Evolutionary conservation across 2,329 filamentous ascomycete genomes (phyloP).

Genomic region (Thermothelomyces thermophilus): DNA sequence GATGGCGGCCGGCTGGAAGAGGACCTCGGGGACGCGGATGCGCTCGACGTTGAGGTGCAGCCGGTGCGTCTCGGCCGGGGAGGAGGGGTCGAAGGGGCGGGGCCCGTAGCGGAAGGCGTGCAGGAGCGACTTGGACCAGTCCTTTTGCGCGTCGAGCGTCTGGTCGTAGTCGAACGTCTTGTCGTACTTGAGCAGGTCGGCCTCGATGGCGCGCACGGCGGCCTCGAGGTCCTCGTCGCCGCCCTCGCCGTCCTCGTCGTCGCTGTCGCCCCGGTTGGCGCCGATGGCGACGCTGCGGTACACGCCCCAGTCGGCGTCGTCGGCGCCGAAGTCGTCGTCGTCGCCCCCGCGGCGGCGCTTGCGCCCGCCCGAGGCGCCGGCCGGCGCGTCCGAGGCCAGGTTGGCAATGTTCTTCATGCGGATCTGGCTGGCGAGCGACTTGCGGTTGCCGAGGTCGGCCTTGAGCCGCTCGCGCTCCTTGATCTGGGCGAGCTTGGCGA

Average conservation of each 20-base stretch:
- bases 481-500: constrained; percentile 68
- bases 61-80: constrained; percentile 74
- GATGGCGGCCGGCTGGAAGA: constrained; percentile 80
- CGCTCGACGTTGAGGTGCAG: constrained; percentile 95
- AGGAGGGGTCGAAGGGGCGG: constrained; percentile 74
- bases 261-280: constrained; percentile 61
- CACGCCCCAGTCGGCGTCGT: constrained; percentile 97
- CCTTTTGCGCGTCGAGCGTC: constrained; percentile 83
- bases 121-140: constrained; percentile 88
- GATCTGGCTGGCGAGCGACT: constrained; percentile 91
- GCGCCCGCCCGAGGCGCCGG: constrained; percentile 42
- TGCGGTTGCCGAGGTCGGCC: constrained; percentile 90
- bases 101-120: constrained; percentile 88
- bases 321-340: constrained; percentile 93
- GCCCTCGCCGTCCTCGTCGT: constrained; percentile 86
- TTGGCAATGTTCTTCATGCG: constrained; percentile 98
- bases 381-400: constrained; percentile 80
- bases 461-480: constrained; percentile 91
- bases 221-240: constrained; percentile 81
- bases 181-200: constrained; percentile 79
- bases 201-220: constrained; percentile 69
- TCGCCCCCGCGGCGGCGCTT: constrained; percentile 82
- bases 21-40: constrained; percentile 85
- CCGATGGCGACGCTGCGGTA: constrained; percentile 89
- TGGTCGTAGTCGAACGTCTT: constrained; percentile 85